These are phyloP conservation scores for Picea glauca DNA, from an alignment of 75 land plant genomes.

Conservation along the genomic window DNA sequence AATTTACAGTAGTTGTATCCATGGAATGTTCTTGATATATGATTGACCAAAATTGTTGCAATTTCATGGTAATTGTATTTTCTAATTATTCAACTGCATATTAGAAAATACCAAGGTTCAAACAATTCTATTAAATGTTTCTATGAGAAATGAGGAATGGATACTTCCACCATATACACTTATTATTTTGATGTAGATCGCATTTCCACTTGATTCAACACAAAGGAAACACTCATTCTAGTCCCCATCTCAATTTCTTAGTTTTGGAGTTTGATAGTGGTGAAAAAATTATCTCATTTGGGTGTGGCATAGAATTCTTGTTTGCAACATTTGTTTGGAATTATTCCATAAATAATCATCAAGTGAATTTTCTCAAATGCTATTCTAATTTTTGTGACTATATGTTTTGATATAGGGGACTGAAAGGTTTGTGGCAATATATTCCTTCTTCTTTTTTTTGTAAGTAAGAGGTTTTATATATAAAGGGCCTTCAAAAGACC, in stretches of 20 bases:
- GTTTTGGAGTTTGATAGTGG: too few relatives aligned
- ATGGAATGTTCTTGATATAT: background rate
- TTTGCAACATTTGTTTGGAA: too few relatives aligned
- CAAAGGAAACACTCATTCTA: conserved; percentile 52
- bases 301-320: too few relatives aligned
- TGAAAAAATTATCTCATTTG: too few relatives aligned
- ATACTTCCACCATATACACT: conserved; percentile 72
- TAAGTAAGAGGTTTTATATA: too few relatives aligned
- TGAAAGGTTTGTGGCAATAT: conserved; percentile 85
- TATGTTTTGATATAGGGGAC: conserved; percentile 47
- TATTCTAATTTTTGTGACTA: background rate
- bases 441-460: too few relatives aligned
- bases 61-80: background rate
- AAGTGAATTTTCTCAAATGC: too few relatives aligned
- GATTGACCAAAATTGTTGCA: background rate
- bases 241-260: too few relatives aligned
- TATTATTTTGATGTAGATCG: conserved; percentile 44
- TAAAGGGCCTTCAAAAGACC: too few relatives aligned
- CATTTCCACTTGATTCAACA: conserved; percentile 77
- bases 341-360: too few relatives aligned
- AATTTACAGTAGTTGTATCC: background rate
- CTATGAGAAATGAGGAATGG: conserved; percentile 87
- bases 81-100: conserved; percentile 18
- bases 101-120: conserved; percentile 56
- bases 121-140: conserved; percentile 67